Base-by-base conservation (phyloP, 768 basidiomycete species). In the Russula sp. region DNA sequence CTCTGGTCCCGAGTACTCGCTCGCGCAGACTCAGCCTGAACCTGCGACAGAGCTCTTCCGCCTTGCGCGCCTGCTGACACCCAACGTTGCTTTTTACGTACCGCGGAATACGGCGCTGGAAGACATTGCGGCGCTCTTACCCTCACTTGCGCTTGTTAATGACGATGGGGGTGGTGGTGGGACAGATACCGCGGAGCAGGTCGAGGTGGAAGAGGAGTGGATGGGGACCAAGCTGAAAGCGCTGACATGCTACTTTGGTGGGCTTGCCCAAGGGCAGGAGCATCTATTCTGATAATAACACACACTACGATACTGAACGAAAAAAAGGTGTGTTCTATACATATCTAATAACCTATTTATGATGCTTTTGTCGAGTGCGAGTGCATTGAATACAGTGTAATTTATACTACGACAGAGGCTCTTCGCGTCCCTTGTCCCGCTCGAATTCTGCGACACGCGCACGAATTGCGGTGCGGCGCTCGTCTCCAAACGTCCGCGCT, bases 171-270 rank as follows among this genome's bases (percentile, higher is more conserved):
- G 14, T 4, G 53, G 7, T 6, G 13, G 13, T 20, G 20, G 22
- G 61, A 62, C 49, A 50, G 62, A 62, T 14, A 51, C 60, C 20
- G 56, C 54, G 44, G 91, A 94, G 73, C 78, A 74, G 73, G 81
- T 96, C 10, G 96, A 98, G 74, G 82, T 98, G 7, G 94, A 98
- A 71, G 96, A 98, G 74, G 92, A 92, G 72, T 98, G 94, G 94
- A 96, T 92, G 87, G 88, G 93, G 2, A 79, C 79, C 10, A 96
- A 96, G 77, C 75, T 98, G 49, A 98, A 98, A 71, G 96, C 95
- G 0, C 75, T 98, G 57, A 97, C 93, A 1, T 94, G 91, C 72
- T 96, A 97, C 73, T 97, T 88, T 74, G 96, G 96, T 7, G 92
- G 92, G 13, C 75, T 98, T 48, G 89, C 76, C 9, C 72, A 74